phyloP scores from a whole-genome alignment of 202 grass and related monocot species.

The Cymbopogon flexuosus region DNA sequence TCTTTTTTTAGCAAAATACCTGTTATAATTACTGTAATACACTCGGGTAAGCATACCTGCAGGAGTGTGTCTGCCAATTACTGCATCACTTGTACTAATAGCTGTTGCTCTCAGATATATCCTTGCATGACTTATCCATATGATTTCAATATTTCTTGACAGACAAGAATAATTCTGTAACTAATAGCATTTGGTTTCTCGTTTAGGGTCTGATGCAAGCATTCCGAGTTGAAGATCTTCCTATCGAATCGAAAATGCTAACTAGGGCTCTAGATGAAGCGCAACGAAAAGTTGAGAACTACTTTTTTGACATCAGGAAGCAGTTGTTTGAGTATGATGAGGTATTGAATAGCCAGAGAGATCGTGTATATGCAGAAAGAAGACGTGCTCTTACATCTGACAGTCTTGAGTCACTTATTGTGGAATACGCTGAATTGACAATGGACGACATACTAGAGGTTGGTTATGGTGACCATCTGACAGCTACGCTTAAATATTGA shows the following conservation, averaged over 20 bases:
- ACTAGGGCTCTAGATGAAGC: constrained; percentile 97
- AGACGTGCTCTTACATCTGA: constrained; percentile 77
- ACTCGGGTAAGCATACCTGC: not conserved
- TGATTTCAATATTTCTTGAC: constrained; percentile 2
- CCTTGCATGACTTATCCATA: not conserved
- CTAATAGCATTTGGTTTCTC: not conserved
- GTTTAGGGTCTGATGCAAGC: constrained; percentile 84
- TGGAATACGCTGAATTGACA: constrained; percentile 95
- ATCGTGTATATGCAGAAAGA: constrained; percentile 88
- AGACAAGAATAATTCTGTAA: not conserved
- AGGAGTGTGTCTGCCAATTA: not conserved
- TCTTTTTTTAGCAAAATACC: not conserved
- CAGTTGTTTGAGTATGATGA: constrained; percentile 96
- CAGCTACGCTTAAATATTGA: not conserved
- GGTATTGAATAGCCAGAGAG: constrained; percentile 94
- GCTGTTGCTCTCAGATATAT: not conserved
- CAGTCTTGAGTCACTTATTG: constrained; percentile 73
- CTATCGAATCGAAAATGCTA: constrained; percentile 98
- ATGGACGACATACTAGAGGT: constrained; percentile 97
- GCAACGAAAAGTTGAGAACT: constrained; percentile 96
- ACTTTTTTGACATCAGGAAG: constrained; percentile 98
- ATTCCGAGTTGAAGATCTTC: constrained; percentile 95
- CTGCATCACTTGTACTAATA: not conserved
- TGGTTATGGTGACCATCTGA: constrained; percentile 13
- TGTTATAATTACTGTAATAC: not conserved